Evolutionary conservation across 805 yeast species (phyloP), one percentile per base, ranked within the genome.

Genomic region (Nakazawaea siamensis): DNA sequence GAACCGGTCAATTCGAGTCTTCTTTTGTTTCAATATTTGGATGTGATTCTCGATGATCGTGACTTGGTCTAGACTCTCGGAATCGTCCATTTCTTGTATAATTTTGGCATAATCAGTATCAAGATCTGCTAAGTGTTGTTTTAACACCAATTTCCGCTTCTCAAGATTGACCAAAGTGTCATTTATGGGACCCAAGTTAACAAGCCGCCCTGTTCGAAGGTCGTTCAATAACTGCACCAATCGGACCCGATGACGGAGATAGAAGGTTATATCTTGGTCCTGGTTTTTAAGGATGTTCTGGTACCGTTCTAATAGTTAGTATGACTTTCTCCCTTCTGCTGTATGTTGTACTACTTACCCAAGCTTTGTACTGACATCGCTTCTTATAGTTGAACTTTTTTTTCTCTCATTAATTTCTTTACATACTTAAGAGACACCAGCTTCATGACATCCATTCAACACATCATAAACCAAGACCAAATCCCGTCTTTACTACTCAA

Each of bases 151-250:
- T 16, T 24, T 31, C 20, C 35, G 20, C 21, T 37, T 37, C 21
- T 37, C 39, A 20, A 37, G 24, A 15, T 31, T 32, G 13, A 37
- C 17, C 2, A 37, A 19, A n/a, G 35, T 37, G 11, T 37, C 35
- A 21, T 37, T 37, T 10, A 37, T 29, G 11, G 26, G 21, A 16
- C 32, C 36, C 11, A 37, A 14, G 17, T 15, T 26, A 18, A 21
- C 8, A 10, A 35, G 12, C n/a, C 24, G 23, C 6, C 38, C 38
- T 9, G 14, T 14, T 25, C 28, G 16, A n/a, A 35, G 14, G 11
- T 35, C 38, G 9, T 18, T 10, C 12, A 35, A 20, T 9, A 35
- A 18, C 14, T 35, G 38, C 13, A 35, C 25, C 7, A 35, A 21
- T 18, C 38, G 24, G 6, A 26, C 27, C 11, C 38, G 11, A 15